A percentile compares a stretch with the other conserved stretches of the same genome.
Conservation (phyloP, 176 grass and related monocot genomes). For the Bromus sterilis region DNA sequence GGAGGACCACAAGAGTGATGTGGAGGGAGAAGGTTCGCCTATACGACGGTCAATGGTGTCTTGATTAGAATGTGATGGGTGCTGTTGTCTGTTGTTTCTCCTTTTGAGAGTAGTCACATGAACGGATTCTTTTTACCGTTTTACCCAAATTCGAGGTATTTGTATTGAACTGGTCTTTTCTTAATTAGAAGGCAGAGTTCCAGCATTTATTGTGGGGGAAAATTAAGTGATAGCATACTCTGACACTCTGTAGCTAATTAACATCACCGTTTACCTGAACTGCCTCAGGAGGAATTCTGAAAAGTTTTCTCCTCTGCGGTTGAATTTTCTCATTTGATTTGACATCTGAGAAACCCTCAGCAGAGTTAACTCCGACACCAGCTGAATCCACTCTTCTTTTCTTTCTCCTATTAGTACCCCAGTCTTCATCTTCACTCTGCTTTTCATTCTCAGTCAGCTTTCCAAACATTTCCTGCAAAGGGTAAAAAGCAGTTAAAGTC, state of each 20-base stretch:
- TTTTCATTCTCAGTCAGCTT: constrained; percentile 55
- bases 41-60: background rate
- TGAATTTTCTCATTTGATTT: constrained; percentile 29
- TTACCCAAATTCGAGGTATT: background rate
- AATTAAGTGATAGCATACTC: no score
- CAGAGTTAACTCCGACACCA: constrained; percentile 15
- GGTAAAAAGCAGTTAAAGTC: constrained; percentile 7
- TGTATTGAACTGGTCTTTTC: background rate
- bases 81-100: background rate
- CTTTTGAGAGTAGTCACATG: background rate
- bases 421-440: constrained; percentile 93
- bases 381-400: constrained; percentile 46
- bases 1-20: background rate
- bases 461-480: constrained; percentile 88
- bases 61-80: background rate
- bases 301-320: constrained; percentile 53
- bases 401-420: constrained; percentile 55
- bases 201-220: background rate
- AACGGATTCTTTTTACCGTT: background rate
- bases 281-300: constrained; percentile 77
- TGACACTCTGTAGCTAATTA: no score
- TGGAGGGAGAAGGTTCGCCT: background rate
- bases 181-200: background rate
- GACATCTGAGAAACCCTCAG: constrained; percentile 16
- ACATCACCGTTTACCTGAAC: constrained; percentile 39